A percentile compares a stretch with the other conserved stretches of the same genome.
These are phyloP conservation scores for Xylaria venustula DNA, from an alignment of 495 filamentous ascomycete genomes.

Conservation along the genomic window DNA sequence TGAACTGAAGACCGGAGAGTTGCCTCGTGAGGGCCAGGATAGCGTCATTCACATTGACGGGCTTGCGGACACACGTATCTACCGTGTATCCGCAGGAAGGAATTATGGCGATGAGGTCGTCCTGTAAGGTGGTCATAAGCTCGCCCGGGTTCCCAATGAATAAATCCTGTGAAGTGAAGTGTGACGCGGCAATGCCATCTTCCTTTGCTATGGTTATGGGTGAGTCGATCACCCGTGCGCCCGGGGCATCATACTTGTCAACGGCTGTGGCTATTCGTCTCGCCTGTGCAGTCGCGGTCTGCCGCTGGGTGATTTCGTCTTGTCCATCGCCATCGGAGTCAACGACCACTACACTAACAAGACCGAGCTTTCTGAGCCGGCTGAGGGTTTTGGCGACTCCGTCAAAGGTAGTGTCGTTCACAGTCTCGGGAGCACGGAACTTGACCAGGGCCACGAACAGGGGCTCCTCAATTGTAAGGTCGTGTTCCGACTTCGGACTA, in stretches of 20 bases:
- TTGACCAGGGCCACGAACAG: slow-evolving; percentile 87
- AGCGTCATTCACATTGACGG: slow-evolving; percentile 63
- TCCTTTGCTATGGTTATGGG: slow-evolving; percentile 42
- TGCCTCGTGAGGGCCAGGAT: slow-evolving; percentile 70
- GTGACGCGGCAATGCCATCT: slow-evolving; percentile 13
- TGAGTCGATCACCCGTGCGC: slow-evolving; percentile 67
- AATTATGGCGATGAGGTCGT: slow-evolving; percentile 78
- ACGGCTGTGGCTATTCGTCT: slow-evolving; percentile 74
- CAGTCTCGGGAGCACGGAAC: slow-evolving; percentile 66
- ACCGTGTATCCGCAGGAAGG: slow-evolving; percentile 66
- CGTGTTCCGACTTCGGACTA: slow-evolving; percentile 54
- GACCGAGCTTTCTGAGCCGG: slow-evolving; percentile 76
- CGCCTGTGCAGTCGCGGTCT: slow-evolving; percentile 58
- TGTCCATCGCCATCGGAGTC: slow-evolving; percentile 55
- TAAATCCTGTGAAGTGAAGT: slow-evolving; percentile 29
- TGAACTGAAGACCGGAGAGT: slow-evolving; percentile 60
- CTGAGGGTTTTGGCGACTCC: slow-evolving; percentile 81
- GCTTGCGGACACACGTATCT: slow-evolving; percentile 53
- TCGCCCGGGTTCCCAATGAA: slow-evolving; percentile 50
- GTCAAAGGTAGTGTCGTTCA: slow-evolving; percentile 64
- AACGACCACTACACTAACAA: slow-evolving; percentile 77
- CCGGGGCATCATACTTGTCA: slow-evolving; percentile 60
- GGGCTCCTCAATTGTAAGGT: slow-evolving; percentile 40
- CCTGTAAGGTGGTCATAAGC: slow-evolving; percentile 66
- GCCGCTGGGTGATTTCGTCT: slow-evolving; percentile 23